Percentiles rank a stretch among this genome's conserved stretches.
These are phyloP conservation scores for Insectozyma bohioensis DNA, from an alignment of 1,139 yeast species.

Conservation along the genomic window DNA sequence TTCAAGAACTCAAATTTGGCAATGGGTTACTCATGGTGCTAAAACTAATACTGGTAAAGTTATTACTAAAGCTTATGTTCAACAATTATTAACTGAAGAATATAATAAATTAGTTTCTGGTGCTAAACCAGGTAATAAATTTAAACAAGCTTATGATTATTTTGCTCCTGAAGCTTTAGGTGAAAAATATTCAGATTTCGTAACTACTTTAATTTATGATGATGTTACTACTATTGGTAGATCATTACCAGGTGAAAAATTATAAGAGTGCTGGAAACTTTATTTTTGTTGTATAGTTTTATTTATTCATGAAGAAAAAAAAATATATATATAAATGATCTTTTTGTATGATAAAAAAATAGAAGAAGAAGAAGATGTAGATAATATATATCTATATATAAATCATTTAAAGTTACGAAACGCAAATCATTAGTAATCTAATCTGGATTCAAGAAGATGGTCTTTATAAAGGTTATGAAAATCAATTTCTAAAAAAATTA, in stretches of 20 bases:
- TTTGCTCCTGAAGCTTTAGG: conserved; percentile 68
- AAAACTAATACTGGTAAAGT: conserved; percentile 58
- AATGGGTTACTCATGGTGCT: conserved; percentile 79
- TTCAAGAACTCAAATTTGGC: conserved; percentile 78
- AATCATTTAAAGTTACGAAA: too few relatives aligned
- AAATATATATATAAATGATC: too few relatives aligned
- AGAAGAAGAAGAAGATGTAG: too few relatives aligned
- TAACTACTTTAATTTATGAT: conserved; percentile 69
- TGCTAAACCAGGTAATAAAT: conserved; percentile 53
- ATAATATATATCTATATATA: too few relatives aligned
- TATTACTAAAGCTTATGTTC: conserved; percentile 58
- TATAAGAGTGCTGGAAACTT: conserved; percentile 23
- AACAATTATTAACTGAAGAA: conserved; percentile 60
- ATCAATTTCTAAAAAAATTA: too few relatives aligned
- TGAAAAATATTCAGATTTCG: conserved; percentile 69
- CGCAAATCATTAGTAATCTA: too few relatives aligned
- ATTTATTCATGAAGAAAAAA: not conserved
- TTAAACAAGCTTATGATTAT: conserved; percentile 64
- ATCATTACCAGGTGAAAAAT: conserved; percentile 44
- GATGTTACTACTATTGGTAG: conserved; percentile 60
- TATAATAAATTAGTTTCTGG: conserved; percentile 51
- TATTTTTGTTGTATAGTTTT: not conserved
- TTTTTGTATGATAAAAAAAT: too few relatives aligned
- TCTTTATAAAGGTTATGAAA: too few relatives aligned
- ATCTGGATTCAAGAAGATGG: too few relatives aligned